Conservation (phyloP, 2,329 filamentous ascomycete species). For the Cercospora zeae-maydis region DNA sequence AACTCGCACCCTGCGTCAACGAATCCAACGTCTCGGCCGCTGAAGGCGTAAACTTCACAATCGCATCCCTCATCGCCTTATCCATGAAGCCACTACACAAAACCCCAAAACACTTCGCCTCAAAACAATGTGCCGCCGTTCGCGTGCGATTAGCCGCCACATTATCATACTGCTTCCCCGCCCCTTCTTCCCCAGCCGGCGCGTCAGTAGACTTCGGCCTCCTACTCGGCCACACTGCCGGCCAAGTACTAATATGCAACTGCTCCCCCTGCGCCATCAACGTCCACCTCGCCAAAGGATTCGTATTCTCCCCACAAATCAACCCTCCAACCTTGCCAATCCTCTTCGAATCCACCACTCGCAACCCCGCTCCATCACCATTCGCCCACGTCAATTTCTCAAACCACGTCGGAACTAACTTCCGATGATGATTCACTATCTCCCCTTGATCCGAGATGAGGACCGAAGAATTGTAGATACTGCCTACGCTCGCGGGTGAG, state of each 20-base stretch:
- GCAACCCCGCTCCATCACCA: slow-evolving; percentile 52
- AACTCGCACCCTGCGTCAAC: slow-evolving; percentile 46
- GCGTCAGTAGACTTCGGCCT: background rate
- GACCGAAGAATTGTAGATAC: slow-evolving; percentile 52
- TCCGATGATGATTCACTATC: slow-evolving; percentile 52
- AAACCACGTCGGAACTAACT: slow-evolving; percentile 55
- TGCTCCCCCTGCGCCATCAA: slow-evolving; percentile 56
- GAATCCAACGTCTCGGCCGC: slow-evolving; percentile 36
- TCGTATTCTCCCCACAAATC: slow-evolving; percentile 59
- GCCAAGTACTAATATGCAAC: slow-evolving; percentile 56
- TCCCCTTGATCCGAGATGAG: slow-evolving; percentile 46
- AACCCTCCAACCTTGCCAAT: slow-evolving; percentile 50
- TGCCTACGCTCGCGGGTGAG: slow-evolving; percentile 43
- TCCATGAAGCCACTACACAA: slow-evolving; percentile 48
- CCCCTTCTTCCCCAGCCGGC: background rate
- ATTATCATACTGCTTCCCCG: slow-evolving; percentile 51
- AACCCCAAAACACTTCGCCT: slow-evolving; percentile 56
- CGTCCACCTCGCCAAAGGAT: slow-evolving; percentile 52
- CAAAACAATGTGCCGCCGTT: slow-evolving; percentile 56
- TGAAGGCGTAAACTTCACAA: slow-evolving; percentile 31
- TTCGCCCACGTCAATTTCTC: slow-evolving; percentile 55
- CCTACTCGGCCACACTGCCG: slow-evolving; percentile 52
- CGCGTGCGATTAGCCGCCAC: slow-evolving; percentile 52
- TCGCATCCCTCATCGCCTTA: slow-evolving; percentile 33
- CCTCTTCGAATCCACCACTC: slow-evolving; percentile 43